Conservation (phyloP, 768 basidiomycete genomes). For the Royoungia palumana region DNA sequence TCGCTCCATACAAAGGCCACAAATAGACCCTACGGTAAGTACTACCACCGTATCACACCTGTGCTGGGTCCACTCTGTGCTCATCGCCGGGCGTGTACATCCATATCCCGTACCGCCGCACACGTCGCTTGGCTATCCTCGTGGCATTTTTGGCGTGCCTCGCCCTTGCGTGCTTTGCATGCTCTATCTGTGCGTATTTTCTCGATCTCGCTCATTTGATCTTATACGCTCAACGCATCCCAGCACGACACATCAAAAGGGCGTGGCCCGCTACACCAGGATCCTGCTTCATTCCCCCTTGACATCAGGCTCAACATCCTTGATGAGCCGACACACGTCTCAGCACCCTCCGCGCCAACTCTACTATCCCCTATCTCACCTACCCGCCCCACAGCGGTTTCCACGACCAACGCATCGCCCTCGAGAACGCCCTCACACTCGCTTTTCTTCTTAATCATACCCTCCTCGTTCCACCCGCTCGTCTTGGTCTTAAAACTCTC, state of each 20-base stretch:
- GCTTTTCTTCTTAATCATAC: slow-evolving; percentile 70
- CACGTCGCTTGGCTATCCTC: too few species aligned
- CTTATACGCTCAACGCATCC: slow-evolving; percentile 13
- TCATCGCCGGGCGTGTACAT: too few species aligned
- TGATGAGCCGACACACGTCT: slow-evolving; percentile 21
- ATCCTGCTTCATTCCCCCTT: background rate
- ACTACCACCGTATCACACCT: too few species aligned
- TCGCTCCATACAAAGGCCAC: too few species aligned
- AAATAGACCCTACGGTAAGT: too few species aligned
- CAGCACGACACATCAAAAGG: slow-evolving; percentile 10
- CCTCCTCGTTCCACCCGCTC: slow-evolving; percentile 72
- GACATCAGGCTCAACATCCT: slow-evolving; percentile 29
- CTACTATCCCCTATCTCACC: slow-evolving; percentile 52
- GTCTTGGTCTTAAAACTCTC: slow-evolving; percentile 58
- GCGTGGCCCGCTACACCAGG: background rate
- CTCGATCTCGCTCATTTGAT: slow-evolving; percentile 16
- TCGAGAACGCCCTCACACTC: slow-evolving; percentile 79
- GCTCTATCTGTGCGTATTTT: slow-evolving; percentile 13
- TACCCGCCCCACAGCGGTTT: slow-evolving; percentile 84
- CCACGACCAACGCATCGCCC: slow-evolving; percentile 82
- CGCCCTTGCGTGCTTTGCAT: too few species aligned
- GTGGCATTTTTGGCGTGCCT: too few species aligned
- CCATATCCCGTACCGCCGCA: too few species aligned
- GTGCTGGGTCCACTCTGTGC: too few species aligned
- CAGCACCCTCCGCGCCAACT: slow-evolving; percentile 12